A percentile compares a stretch with the other conserved stretches of the same genome.
phyloP scores from a whole-genome alignment of 345 rosid genomes.

The Sisymbrium altissimum region DNA sequence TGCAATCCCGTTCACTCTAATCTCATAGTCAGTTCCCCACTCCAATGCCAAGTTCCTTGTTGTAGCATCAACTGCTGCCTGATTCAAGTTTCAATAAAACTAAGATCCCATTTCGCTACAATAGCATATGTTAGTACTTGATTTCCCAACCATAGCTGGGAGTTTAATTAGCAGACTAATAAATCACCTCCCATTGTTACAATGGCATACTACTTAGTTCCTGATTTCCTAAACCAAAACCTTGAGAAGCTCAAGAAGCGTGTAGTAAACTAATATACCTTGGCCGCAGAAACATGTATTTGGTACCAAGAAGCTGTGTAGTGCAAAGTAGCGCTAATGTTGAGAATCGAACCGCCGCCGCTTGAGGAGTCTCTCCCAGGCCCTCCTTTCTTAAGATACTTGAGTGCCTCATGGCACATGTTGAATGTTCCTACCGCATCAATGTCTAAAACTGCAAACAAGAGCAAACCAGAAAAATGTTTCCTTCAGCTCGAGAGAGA shows the following conservation, averaged over 20 bases:
- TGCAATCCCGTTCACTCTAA: constrained; percentile 63
- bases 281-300: constrained; percentile 83
- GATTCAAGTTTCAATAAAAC: constrained; percentile 20
- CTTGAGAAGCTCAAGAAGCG: not conserved
- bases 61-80: constrained; percentile 78
- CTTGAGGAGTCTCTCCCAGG: constrained; percentile 43
- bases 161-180: too few species aligned
- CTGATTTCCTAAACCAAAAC: not conserved
- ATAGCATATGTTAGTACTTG: too few species aligned
- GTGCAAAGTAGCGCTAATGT: constrained; percentile 79
- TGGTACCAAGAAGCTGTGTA: constrained; percentile 84
- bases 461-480: not conserved
- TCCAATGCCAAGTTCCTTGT: constrained; percentile 77
- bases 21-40: constrained; percentile 69
- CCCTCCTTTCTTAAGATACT: constrained; percentile 72
- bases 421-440: constrained; percentile 80
- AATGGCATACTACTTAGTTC: not conserved
- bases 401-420: constrained; percentile 64
- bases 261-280: constrained; percentile 36
- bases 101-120: not conserved
- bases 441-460: constrained; percentile 64
- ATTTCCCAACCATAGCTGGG: too few species aligned
- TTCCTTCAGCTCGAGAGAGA: not conserved
- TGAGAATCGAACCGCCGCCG: constrained; percentile 51
- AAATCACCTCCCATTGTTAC: not conserved